phyloP scores from a whole-genome alignment of 2,329 filamentous ascomycete genomes.

The Clonostachys sp. region DNA sequence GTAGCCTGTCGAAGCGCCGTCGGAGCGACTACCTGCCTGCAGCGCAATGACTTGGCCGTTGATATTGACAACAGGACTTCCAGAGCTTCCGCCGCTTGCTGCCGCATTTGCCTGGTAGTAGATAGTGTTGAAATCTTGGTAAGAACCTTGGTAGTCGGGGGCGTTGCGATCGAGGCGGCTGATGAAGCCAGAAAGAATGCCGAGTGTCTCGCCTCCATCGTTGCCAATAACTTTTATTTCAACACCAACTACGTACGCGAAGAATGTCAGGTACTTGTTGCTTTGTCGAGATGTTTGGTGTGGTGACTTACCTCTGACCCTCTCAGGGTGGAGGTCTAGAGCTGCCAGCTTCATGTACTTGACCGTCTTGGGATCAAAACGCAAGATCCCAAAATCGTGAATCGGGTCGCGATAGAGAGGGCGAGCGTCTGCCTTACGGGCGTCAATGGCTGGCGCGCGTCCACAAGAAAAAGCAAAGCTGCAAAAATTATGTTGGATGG shows the following conservation, averaged over 20 bases:
- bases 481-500: too few relatives aligned
- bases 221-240: conserved; percentile 98
- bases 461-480: too few relatives aligned
- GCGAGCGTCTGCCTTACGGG: conserved; percentile 69
- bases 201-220: conserved; percentile 96
- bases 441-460: too few relatives aligned
- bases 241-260: conserved; percentile 59
- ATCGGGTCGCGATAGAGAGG: conserved; percentile 97
- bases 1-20: conserved; percentile 96
- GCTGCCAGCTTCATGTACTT: conserved; percentile 93
- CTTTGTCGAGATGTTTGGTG: neutral
- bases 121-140: conserved; percentile 93
- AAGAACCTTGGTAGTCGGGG: conserved; percentile 94
- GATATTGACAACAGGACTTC: conserved; percentile 94
- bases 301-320: conserved; percentile 57
- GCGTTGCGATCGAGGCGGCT: neutral
- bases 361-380: conserved; percentile 92
- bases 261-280: neutral
- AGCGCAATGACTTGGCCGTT: conserved; percentile 88
- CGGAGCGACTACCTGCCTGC: conserved; percentile 88
- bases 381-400: conserved; percentile 95
- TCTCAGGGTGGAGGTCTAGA: conserved; percentile 76
- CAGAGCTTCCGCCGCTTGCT: conserved; percentile 95
- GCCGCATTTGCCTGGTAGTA: conserved; percentile 98
- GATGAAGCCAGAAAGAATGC: conserved; percentile 58